Evolutionary conservation across 805 yeast species (phyloP).

Genomic region (Candida incommunis): DNA sequence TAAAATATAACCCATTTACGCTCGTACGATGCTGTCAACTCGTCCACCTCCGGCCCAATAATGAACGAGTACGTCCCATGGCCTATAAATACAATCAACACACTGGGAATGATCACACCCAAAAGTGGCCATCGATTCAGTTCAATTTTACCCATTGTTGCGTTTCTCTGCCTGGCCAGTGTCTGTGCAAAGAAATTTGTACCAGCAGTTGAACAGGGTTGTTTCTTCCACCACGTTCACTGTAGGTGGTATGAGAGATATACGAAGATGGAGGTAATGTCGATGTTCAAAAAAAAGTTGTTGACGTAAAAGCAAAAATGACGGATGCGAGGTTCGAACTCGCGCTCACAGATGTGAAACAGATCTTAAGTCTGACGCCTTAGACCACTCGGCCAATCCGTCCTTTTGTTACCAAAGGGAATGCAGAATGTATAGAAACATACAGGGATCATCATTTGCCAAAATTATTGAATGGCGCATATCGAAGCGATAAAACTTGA

Average conservation of each 20-base stretch:
- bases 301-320: not conserved
- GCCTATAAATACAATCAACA: conserved; percentile 43
- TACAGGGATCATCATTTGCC: too few relatives aligned
- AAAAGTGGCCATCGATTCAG: not conserved
- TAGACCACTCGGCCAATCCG: conserved; percentile 2
- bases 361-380: conserved; percentile 2
- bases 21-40: conserved; percentile 24
- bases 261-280: too few relatives aligned
- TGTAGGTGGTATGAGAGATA: too few relatives aligned
- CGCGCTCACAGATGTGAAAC: conserved; percentile 1
- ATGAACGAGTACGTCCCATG: conserved; percentile 49
- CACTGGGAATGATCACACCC: conserved; percentile 35
- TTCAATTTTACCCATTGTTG: not conserved
- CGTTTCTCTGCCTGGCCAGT: too few relatives aligned
- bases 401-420: too few relatives aligned
- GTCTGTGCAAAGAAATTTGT: too few relatives aligned
- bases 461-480: too few relatives aligned
- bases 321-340: conserved; percentile 2
- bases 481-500: too few relatives aligned
- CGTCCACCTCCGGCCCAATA: conserved; percentile 27
- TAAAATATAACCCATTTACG: conserved; percentile 36
- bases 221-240: too few relatives aligned
- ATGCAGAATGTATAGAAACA: too few relatives aligned
- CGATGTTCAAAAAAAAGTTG: too few relatives aligned
- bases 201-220: too few relatives aligned